A percentile compares a stretch with the other conserved stretches of the same genome.
Conservation (phyloP, 1,284 basidiomycete species). For the Termitomyces sp. region DNA sequence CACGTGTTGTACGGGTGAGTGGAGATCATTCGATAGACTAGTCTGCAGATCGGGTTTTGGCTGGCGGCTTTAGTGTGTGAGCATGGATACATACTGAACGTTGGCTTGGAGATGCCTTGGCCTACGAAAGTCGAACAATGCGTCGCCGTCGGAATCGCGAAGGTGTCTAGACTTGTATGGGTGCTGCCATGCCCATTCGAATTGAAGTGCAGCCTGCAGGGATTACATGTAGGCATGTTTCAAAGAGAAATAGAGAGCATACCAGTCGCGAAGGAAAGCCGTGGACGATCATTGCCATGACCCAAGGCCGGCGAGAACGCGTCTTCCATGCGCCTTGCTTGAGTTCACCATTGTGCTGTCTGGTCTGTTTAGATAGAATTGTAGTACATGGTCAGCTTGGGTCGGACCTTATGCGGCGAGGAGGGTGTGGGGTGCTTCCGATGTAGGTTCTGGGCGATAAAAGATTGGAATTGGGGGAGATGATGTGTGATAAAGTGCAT, state of each 20-base stretch:
- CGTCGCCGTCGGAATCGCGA: slow-evolving; percentile 35
- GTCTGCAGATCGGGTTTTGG: slow-evolving; percentile 24
- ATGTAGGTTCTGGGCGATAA: slow-evolving; percentile 56
- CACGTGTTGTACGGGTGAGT: slow-evolving; percentile 56
- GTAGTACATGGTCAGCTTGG: neutral
- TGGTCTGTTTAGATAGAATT: slow-evolving; percentile 18
- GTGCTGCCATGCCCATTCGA: slow-evolving; percentile 94
- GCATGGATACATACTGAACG: slow-evolving; percentile 37
- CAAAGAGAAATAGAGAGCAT: slow-evolving; percentile 9
- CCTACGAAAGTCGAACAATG: slow-evolving; percentile 29
- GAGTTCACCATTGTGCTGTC: slow-evolving; percentile 85
- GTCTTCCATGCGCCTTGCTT: slow-evolving; percentile 77
- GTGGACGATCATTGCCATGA: slow-evolving; percentile 86
- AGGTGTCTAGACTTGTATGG: slow-evolving; percentile 56
- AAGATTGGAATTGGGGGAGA: slow-evolving; percentile 6
- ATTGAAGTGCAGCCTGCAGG: slow-evolving; percentile 67
- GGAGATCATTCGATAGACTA: slow-evolving; percentile 52
- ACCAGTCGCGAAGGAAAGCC: slow-evolving; percentile 82
- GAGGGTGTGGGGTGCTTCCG: slow-evolving; percentile 80
- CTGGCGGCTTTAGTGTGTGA: neutral
- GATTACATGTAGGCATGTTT: neutral
- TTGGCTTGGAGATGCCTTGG: slow-evolving; percentile 35
- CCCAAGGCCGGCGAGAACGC: slow-evolving; percentile 70
- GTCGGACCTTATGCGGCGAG: slow-evolving; percentile 56
- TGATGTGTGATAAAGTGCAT: slow-evolving; percentile 23